Conservation (phyloP, 805 yeast genomes). For the Pichia kluyveri region DNA sequence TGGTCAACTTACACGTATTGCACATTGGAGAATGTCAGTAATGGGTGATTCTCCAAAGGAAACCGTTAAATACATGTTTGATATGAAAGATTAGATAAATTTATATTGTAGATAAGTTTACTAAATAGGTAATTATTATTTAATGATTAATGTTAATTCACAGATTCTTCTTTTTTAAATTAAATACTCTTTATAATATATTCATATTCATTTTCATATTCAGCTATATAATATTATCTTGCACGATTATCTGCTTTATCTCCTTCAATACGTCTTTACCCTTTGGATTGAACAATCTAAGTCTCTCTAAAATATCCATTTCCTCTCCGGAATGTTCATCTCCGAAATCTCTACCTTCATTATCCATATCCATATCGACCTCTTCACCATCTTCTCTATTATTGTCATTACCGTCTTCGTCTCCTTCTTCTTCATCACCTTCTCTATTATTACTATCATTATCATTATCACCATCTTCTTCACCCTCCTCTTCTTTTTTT, state of each 20-base stretch:
- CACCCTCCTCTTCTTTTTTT: conserved; percentile 21
- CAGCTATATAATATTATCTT: conserved; percentile 1
- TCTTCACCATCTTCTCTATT: conserved; percentile 28
- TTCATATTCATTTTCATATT: too few relatives aligned
- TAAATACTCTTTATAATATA: too few relatives aligned
- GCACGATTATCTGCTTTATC: conserved; percentile 19
- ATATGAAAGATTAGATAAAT: conserved; percentile 28
- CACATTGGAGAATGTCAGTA: conserved; percentile 45
- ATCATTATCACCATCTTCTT: conserved; percentile 4
- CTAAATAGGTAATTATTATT: too few relatives aligned
- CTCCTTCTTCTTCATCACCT: conserved; percentile 4
- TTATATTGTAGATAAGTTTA: too few relatives aligned
- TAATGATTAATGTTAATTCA: too few relatives aligned
- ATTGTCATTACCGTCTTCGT: conserved; percentile 23
- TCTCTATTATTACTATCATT: too few relatives aligned
- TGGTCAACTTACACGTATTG: conserved; percentile 67
- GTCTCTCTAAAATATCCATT: conserved; percentile 19
- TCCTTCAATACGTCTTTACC: conserved; percentile 21
- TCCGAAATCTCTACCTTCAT: too few relatives aligned
- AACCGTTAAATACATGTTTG: conserved; percentile 48
- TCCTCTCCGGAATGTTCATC: too few relatives aligned
- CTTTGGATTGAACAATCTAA: conserved; percentile 29
- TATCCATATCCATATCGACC: conserved; percentile 10
- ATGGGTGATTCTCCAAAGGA: conserved; percentile 56
- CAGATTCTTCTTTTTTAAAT: too few relatives aligned